Percentiles rank a stretch among this genome's conserved stretches.
These are phyloP conservation scores for Ophiostoma perfectum DNA, from an alignment of 2,329 filamentous ascomycete species.

Conservation along the genomic window DNA sequence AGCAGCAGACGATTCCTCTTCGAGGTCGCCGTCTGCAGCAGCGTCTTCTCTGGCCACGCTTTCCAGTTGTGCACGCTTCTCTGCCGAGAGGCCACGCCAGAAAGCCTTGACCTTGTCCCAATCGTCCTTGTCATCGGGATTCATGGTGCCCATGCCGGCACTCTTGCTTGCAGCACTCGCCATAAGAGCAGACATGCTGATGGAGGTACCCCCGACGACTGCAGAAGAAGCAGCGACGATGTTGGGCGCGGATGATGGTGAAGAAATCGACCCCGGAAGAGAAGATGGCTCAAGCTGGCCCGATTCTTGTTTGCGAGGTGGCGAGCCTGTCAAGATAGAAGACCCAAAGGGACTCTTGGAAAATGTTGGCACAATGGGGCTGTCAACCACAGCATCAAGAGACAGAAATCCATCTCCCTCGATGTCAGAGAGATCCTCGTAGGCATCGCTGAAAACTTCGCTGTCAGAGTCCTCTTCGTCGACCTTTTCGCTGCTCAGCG, in stretches of 20 bases:
- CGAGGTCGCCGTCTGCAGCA: slow-evolving; percentile 43
- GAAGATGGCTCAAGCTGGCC: not conserved
- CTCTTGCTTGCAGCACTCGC: slow-evolving; percentile 10
- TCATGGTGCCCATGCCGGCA: not conserved
- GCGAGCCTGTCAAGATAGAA: not conserved
- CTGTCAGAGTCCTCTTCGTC: slow-evolving; percentile 19
- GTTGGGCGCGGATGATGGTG: not conserved
- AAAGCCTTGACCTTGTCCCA: slow-evolving; percentile 66
- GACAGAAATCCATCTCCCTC: slow-evolving; percentile 66
- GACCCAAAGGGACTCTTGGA: slow-evolving; percentile 16
- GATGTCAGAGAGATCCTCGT: slow-evolving; percentile 63
- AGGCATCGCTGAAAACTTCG: slow-evolving; percentile 70
- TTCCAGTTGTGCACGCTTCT: slow-evolving; percentile 59
- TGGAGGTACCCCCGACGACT: not conserved
- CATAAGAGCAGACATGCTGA: not conserved
- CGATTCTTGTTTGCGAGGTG: not conserved
- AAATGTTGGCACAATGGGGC: slow-evolving; percentile 39
- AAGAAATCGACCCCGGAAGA: not conserved
- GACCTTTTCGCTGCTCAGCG: slow-evolving; percentile 20
- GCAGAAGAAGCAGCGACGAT: not conserved
- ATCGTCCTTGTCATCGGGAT: slow-evolving; percentile 37
- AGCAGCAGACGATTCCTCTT: slow-evolving; percentile 35
- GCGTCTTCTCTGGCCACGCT: slow-evolving; percentile 51
- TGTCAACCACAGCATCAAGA: slow-evolving; percentile 65
- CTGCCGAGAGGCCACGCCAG: slow-evolving; percentile 60